These are phyloP conservation scores for Nothophaeocryptopus gaeumannii DNA, from an alignment of 2,329 filamentous ascomycete species.

Conservation along the genomic window DNA sequence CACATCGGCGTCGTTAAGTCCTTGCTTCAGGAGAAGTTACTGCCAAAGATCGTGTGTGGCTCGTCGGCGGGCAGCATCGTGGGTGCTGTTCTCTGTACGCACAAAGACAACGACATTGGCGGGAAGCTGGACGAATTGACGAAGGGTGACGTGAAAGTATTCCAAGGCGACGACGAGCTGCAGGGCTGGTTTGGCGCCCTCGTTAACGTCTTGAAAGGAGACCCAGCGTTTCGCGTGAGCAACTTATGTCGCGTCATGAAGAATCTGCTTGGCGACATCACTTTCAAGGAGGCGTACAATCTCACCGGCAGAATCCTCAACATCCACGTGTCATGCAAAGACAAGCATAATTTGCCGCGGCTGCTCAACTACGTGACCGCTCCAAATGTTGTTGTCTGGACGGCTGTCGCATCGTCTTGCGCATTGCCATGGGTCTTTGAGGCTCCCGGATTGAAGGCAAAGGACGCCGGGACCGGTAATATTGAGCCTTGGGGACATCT, in stretches of 20 bases:
- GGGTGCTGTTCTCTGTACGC: slow-evolving; percentile 24
- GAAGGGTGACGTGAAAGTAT: slow-evolving; percentile 23
- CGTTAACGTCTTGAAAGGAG: slow-evolving; percentile 21
- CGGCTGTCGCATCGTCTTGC: slow-evolving; percentile 91
- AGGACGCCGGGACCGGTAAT: slow-evolving; percentile 77
- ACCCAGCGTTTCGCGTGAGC: slow-evolving; percentile 60
- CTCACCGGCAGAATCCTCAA: slow-evolving; percentile 89
- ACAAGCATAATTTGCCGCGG: slow-evolving; percentile 80
- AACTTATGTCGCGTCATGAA: slow-evolving; percentile 81
- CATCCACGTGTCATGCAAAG: slow-evolving; percentile 86
- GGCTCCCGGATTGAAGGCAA: slow-evolving; percentile 73
- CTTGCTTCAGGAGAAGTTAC: slow-evolving; percentile 17
- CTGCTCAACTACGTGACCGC: slow-evolving; percentile 91
- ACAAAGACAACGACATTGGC: slow-evolving; percentile 18
- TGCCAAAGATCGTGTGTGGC: slow-evolving; percentile 24
- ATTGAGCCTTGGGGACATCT: slow-evolving; percentile 77
- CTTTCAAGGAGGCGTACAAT: slow-evolving; percentile 94
- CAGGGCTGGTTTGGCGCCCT: slow-evolving; percentile 20
- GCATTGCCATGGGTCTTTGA: slow-evolving; percentile 86
- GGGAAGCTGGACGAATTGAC: slow-evolving; percentile 22
- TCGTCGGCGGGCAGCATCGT: slow-evolving; percentile 27
- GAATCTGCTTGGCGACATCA: slow-evolving; percentile 77
- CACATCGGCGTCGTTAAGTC: slow-evolving; percentile 26
- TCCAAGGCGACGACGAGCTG: slow-evolving; percentile 21
- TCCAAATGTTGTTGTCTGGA: slow-evolving; percentile 94